These are phyloP conservation scores for Fusarium sp. DNA, from an alignment of 2,329 filamentous ascomycete genomes.

Conservation along the genomic window DNA sequence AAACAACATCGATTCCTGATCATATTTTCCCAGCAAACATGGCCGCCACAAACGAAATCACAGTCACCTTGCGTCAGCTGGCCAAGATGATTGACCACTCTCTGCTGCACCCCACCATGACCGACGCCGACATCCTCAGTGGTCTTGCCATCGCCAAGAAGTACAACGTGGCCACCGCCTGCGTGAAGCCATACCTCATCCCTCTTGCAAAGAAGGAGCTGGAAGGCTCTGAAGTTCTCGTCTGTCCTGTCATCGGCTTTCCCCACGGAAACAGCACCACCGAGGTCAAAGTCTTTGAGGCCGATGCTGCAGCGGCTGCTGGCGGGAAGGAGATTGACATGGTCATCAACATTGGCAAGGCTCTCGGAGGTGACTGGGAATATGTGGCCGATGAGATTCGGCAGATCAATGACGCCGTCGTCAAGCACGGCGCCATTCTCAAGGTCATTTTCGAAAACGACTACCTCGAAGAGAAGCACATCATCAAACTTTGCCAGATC, in stretches of 20 bases:
- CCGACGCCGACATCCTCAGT: conserved; percentile 62
- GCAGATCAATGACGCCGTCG: conserved; percentile 61
- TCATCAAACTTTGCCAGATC: conserved; percentile 65
- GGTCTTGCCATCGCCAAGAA: conserved; percentile 62
- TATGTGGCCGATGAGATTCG: conserved; percentile 66
- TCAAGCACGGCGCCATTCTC: conserved; percentile 57
- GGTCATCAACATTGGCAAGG: conserved; percentile 72
- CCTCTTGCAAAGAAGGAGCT: conserved; percentile 61
- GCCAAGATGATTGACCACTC: conserved; percentile 71
- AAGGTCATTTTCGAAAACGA: conserved; percentile 75
- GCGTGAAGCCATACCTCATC: conserved; percentile 69
- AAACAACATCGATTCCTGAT: neutral
- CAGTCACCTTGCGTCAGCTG: conserved; percentile 58
- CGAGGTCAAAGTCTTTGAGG: conserved; percentile 65
- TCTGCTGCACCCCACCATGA: conserved; percentile 71
- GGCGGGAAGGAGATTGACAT: conserved; percentile 70
- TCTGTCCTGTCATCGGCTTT: conserved; percentile 72
- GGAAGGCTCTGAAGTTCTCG: conserved; percentile 58
- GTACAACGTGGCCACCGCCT: conserved; percentile 66
- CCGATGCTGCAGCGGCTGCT: conserved; percentile 57
- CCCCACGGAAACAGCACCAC: conserved; percentile 69
- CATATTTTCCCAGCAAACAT: neutral
- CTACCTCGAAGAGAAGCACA: conserved; percentile 63
- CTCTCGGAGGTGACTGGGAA: conserved; percentile 65
- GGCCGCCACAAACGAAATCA: conserved; percentile 40